These are phyloP conservation scores for Puccinia novopanici DNA, from an alignment of 1,284 basidiomycete genomes.

Conservation along the genomic window DNA sequence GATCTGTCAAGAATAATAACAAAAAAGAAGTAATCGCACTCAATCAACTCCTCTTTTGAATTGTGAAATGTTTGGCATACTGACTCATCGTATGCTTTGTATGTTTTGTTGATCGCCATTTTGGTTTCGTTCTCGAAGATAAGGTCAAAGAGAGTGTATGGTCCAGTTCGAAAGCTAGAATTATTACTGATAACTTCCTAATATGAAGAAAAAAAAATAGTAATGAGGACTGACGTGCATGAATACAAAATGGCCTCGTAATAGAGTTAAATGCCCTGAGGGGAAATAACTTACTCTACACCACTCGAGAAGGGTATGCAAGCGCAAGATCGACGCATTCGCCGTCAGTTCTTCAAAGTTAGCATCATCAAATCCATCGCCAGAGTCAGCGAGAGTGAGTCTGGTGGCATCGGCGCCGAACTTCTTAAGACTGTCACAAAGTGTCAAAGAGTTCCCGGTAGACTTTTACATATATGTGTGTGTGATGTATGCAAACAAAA, in stretches of 20 bases:
- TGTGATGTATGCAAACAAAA: background rate
- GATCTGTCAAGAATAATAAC: conserved; percentile 64
- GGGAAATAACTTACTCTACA: conserved; percentile 70
- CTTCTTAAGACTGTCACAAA: conserved; percentile 76
- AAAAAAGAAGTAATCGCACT: background rate
- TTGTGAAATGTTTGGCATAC: conserved; percentile 57
- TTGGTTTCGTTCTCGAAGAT: conserved; percentile 93
- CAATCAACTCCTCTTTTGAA: background rate
- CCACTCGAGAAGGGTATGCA: conserved; percentile 90
- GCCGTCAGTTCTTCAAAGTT: conserved; percentile 99
- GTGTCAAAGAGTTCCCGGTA: conserved; percentile 82
- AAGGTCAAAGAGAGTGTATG: conserved; percentile 70
- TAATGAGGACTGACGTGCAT: background rate
- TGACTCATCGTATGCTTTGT: conserved; percentile 76
- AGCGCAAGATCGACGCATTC: conserved; percentile 91
- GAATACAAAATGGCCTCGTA: background rate
- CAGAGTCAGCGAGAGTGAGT: conserved; percentile 89
- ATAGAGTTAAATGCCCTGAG: background rate
- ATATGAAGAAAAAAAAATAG: background rate
- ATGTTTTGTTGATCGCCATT: conserved; percentile 75
- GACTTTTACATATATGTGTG: conserved; percentile 66
- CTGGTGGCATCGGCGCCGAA: conserved; percentile 92
- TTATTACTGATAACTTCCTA: conserved; percentile 42
- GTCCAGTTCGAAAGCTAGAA: conserved; percentile 59
- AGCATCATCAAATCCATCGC: conserved; percentile 94